phyloP scores from a whole-genome alignment of 2,329 filamentous ascomycete genomes.

The Monilinia fructicola region DNA sequence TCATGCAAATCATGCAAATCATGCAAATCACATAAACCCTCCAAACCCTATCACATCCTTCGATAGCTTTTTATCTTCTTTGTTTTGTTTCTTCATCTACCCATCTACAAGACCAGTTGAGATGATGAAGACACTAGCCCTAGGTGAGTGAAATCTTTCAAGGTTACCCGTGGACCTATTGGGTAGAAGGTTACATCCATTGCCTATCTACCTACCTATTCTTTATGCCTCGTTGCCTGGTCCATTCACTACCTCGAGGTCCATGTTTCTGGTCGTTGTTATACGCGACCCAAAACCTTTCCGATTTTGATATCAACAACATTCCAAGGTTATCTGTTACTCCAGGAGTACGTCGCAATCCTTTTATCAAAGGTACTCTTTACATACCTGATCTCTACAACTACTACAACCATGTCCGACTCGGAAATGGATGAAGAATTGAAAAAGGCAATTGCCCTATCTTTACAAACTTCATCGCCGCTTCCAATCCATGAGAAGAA shows the following conservation, averaged over 20 bases:
- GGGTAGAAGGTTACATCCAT: too few species aligned
- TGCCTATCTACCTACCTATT: neutral
- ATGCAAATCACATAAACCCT: too few species aligned
- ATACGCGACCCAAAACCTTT: neutral
- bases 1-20: too few species aligned
- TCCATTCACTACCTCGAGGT: neutral
- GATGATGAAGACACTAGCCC: too few species aligned
- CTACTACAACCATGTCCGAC: conserved; percentile 34
- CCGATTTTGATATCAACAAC: neutral
- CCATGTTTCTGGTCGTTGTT: neutral
- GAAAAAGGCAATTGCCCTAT: conserved; percentile 60
- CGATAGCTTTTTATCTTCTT: too few species aligned
- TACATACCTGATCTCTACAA: neutral
- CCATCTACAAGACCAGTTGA: too few species aligned
- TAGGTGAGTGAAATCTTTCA: too few species aligned
- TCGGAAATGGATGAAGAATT: conserved; percentile 52
- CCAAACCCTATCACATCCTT: too few species aligned
- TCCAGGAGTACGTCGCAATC: neutral
- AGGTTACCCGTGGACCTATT: too few species aligned
- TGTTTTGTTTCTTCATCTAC: too few species aligned
- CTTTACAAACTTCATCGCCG: conserved; percentile 42
- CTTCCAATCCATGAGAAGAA: conserved; percentile 12
- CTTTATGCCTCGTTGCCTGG: neutral
- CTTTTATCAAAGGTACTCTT: neutral
- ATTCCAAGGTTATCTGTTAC: too few species aligned